phyloP scores from a whole-genome alignment of 2,329 filamentous ascomycete genomes.

The Aspergillus versicolor region DNA sequence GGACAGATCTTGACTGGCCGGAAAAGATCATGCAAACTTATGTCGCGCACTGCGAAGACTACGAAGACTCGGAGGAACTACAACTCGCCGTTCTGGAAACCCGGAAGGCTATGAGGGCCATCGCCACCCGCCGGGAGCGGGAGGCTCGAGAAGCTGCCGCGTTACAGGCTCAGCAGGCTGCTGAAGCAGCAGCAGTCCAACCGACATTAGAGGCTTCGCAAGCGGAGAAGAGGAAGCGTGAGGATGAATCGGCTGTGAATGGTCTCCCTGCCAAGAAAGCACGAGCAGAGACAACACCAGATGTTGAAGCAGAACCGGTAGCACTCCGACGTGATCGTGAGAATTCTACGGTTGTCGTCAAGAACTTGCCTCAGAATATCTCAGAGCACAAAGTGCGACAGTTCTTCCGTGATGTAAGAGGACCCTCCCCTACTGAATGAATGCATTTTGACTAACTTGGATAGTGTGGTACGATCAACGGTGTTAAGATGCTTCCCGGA shows the following conservation, averaged over 20 bases:
- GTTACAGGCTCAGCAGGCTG: constrained; percentile 24
- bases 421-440: neutral
- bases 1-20: constrained; percentile 50
- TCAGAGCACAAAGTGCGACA: constrained; percentile 74
- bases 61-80: constrained; percentile 75
- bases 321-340: constrained; percentile 79
- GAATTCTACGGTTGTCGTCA: constrained; percentile 80
- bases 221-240: constrained; percentile 68
- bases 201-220: constrained; percentile 25
- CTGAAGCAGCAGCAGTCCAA: constrained; percentile 2
- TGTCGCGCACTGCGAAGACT: constrained; percentile 71
- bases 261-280: constrained; percentile 66
- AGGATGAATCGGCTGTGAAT: constrained; percentile 52
- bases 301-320: constrained; percentile 30
- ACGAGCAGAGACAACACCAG: constrained; percentile 46
- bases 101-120: constrained; percentile 64
- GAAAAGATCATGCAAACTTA: constrained; percentile 51
- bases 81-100: constrained; percentile 72
- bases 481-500: constrained; percentile 67
- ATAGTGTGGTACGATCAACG: constrained; percentile 75
- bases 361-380: constrained; percentile 68
- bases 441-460: neutral
- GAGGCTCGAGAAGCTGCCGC: constrained; percentile 62
- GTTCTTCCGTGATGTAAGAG: constrained; percentile 74
- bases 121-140: constrained; percentile 63